Conservation (phyloP, 495 filamentous ascomycete genomes). For the Darksidea phi region DNA sequence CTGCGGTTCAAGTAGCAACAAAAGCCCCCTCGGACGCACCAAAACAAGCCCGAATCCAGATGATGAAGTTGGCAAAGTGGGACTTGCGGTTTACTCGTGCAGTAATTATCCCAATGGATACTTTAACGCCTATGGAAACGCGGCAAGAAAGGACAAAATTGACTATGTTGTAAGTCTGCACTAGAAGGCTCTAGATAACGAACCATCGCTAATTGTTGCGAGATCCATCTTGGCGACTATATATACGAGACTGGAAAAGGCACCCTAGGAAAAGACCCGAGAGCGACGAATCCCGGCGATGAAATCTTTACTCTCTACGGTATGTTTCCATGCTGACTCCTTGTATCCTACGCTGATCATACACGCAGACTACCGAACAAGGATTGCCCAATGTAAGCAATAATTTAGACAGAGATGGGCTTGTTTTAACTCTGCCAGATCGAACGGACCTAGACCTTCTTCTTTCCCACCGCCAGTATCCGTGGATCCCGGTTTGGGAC, state of each 20-base stretch:
- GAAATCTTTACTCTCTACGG: slow-evolving; percentile 49
- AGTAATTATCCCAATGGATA: slow-evolving; percentile 53
- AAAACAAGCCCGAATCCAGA: slow-evolving; percentile 43
- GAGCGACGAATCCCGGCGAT: slow-evolving; percentile 18
- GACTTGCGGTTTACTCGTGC: slow-evolving; percentile 46
- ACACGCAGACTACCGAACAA: slow-evolving; percentile 57
- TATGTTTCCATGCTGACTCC: not conserved
- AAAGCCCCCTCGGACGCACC: slow-evolving; percentile 43
- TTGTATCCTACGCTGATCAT: not conserved
- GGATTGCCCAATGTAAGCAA: slow-evolving; percentile 52
- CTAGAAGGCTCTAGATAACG: not conserved
- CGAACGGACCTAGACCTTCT: slow-evolving; percentile 61
- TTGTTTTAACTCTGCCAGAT: no score
- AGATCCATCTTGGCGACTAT: slow-evolving; percentile 64
- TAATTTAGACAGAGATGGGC: no score
- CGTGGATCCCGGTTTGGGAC: slow-evolving; percentile 72
- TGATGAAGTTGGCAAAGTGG: slow-evolving; percentile 39
- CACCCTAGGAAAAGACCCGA: slow-evolving; percentile 42
- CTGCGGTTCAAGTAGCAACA: slow-evolving; percentile 41
- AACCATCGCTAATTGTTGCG: not conserved
- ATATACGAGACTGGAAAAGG: slow-evolving; percentile 65
- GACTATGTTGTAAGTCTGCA: slow-evolving; percentile 54
- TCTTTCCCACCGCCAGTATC: slow-evolving; percentile 55
- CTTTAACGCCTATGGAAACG: slow-evolving; percentile 66
- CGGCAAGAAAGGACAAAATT: slow-evolving; percentile 64